phyloP scores from a whole-genome alignment of 768 basidiomycete species.

The Boletus tomentosulus region DNA sequence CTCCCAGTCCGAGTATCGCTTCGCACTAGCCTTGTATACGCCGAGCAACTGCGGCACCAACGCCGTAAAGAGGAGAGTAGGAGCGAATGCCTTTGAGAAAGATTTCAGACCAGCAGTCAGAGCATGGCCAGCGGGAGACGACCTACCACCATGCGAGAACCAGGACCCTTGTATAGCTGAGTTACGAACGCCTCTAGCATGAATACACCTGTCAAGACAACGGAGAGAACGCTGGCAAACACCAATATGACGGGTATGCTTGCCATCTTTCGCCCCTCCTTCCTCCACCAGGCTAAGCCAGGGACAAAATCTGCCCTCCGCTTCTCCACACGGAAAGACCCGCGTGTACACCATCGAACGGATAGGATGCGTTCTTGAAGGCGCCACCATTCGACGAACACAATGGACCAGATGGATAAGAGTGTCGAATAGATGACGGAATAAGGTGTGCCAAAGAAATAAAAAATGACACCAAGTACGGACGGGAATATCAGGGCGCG shows the following conservation, averaged over 20 bases:
- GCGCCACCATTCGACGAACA: slow-evolving; percentile 91
- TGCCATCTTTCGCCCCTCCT: slow-evolving; percentile 62
- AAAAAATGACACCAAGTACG: slow-evolving; percentile 61
- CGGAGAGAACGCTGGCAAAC: slow-evolving; percentile 66
- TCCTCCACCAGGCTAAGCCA: slow-evolving; percentile 67
- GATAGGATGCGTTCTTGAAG: slow-evolving; percentile 81
- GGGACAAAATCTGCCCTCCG: slow-evolving; percentile 56
- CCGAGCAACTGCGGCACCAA: slow-evolving; percentile 78
- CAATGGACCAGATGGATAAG: slow-evolving; percentile 77
- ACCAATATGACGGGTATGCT: slow-evolving; percentile 69
- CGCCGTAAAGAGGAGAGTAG: slow-evolving; percentile 77
- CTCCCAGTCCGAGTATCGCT: slow-evolving; percentile 80
- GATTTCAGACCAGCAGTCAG: background rate
- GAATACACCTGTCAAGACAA: slow-evolving; percentile 77
- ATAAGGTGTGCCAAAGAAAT: slow-evolving; percentile 68
- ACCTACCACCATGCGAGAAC: slow-evolving; percentile 72
- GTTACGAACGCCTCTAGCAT: slow-evolving; percentile 89
- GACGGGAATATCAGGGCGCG: slow-evolving; percentile 76
- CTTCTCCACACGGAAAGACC: slow-evolving; percentile 73
- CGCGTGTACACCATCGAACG: slow-evolving; percentile 75
- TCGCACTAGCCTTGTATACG: slow-evolving; percentile 66
- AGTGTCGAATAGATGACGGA: slow-evolving; percentile 71
- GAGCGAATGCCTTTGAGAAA: slow-evolving; percentile 58
- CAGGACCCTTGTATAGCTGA: slow-evolving; percentile 84
- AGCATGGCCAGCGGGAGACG: background rate